These are phyloP conservation scores for Cyberlindnera mrakii DNA, from an alignment of 805 yeast species.

Conservation along the genomic window DNA sequence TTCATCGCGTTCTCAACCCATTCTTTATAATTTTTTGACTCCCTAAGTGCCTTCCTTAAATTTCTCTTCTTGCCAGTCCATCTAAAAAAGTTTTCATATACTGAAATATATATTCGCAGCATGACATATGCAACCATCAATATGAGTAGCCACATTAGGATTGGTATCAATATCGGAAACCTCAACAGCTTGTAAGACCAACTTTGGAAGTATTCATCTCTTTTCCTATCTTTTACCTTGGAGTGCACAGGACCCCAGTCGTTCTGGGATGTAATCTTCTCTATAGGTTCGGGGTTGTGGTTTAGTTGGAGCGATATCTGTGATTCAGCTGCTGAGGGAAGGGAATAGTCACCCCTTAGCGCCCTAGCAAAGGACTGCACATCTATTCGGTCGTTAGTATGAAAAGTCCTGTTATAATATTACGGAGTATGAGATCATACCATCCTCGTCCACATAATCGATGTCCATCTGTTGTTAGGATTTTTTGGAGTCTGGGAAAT, in stretches of 20 bases:
- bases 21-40: conserved; percentile 47
- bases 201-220: conserved; percentile 28
- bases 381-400: conserved; percentile 3
- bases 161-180: conserved; percentile 56
- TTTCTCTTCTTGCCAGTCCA: conserved; percentile 54
- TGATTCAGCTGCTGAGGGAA: conserved; percentile 1
- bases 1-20: conserved; percentile 55
- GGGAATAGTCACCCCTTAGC: conserved; percentile 4
- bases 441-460: conserved; percentile 4
- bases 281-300: conserved; percentile 10
- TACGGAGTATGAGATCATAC: not conserved
- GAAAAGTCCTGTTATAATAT: not conserved
- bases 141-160: conserved; percentile 47
- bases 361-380: conserved; percentile 10
- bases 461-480: conserved; percentile 1
- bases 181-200: conserved; percentile 45
- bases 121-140: conserved; percentile 44
- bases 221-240: conserved; percentile 9
- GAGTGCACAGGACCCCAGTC: conserved; percentile 42
- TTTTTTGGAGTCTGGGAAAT: no score
- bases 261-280: conserved; percentile 34
- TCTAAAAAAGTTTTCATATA: conserved; percentile 52
- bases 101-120: conserved; percentile 54
- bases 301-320: conserved; percentile 1
- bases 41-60: conserved; percentile 43